These are phyloP conservation scores for Neotropicomus parvogracilis DNA, from an alignment of 1,284 basidiomycete genomes.

Conservation along the genomic window DNA sequence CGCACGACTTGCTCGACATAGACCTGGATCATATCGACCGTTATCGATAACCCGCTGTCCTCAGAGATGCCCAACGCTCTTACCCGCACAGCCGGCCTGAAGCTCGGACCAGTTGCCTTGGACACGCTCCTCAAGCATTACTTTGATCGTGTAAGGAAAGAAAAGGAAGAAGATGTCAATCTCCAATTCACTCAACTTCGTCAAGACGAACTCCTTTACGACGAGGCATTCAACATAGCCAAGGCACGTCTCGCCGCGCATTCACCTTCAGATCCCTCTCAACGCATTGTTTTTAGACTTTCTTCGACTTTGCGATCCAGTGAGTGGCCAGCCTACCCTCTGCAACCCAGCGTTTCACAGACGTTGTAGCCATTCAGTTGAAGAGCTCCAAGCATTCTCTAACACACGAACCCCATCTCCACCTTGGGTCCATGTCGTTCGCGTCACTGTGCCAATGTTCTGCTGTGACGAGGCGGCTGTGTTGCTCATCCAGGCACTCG, in stretches of 20 bases:
- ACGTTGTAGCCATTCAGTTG: slow-evolving; percentile 67
- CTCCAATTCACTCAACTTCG: slow-evolving; percentile 46
- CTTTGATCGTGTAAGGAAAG: slow-evolving; percentile 59
- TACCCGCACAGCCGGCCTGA: slow-evolving; percentile 58
- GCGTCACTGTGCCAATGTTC: slow-evolving; percentile 69
- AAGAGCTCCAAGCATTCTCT: slow-evolving; percentile 82
- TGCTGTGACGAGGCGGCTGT: slow-evolving; percentile 79
- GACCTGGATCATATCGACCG: too few relatives aligned
- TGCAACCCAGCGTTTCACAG: neutral
- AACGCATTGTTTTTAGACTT: slow-evolving; percentile 40
- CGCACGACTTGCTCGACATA: too few relatives aligned
- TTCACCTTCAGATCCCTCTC: neutral
- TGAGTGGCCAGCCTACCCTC: slow-evolving; percentile 29
- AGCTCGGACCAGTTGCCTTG: slow-evolving; percentile 70
- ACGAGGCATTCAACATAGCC: slow-evolving; percentile 75
- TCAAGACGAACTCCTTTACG: slow-evolving; percentile 78
- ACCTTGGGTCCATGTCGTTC: slow-evolving; percentile 82
- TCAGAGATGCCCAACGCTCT: slow-evolving; percentile 49
- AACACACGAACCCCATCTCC: slow-evolving; percentile 86
- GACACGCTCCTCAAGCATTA: slow-evolving; percentile 83
- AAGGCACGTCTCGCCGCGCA: slow-evolving; percentile 51
- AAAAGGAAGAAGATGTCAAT: slow-evolving; percentile 25
- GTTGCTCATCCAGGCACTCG: slow-evolving; percentile 76
- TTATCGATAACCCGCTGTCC: too few relatives aligned
- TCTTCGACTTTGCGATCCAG: slow-evolving; percentile 55